These are phyloP conservation scores for Pholiota microspora DNA, from an alignment of 768 basidiomycete species.

Conservation along the genomic window DNA sequence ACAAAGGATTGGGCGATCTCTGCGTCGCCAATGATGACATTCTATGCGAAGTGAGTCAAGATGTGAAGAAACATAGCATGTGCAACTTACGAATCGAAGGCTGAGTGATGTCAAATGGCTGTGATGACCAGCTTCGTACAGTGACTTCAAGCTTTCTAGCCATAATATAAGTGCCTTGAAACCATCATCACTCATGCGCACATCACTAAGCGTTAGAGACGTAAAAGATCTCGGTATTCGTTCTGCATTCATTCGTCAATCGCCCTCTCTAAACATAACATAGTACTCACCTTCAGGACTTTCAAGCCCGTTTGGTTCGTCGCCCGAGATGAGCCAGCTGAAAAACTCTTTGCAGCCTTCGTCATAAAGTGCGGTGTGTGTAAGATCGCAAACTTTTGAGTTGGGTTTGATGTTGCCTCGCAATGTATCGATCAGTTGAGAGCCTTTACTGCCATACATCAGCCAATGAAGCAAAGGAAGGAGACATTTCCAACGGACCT, in stretches of 20 bases:
- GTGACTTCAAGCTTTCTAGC: constrained; percentile 11
- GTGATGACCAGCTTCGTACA: not conserved
- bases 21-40: constrained; percentile 14
- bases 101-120: constrained; percentile 1
- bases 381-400: not conserved
- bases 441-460: not conserved
- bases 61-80: not conserved
- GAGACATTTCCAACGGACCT: not conserved
- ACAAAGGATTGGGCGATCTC: constrained; percentile 13
- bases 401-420: not conserved
- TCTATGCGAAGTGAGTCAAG: constrained; percentile 5
- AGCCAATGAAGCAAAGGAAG: not conserved
- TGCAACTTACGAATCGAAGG: constrained; percentile 11
- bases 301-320: not conserved
- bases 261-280: not conserved
- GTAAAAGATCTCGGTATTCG: constrained; percentile 10
- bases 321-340: constrained; percentile 5
- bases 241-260: not conserved
- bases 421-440: not conserved
- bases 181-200: constrained; percentile 14
- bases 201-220: constrained; percentile 8
- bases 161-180: constrained; percentile 12
- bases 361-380: not conserved
- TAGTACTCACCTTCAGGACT: not conserved
- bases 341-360: constrained; percentile 7